These are phyloP conservation scores for Polyporus arcularius DNA, from an alignment of 768 basidiomycete species.

Conservation along the genomic window DNA sequence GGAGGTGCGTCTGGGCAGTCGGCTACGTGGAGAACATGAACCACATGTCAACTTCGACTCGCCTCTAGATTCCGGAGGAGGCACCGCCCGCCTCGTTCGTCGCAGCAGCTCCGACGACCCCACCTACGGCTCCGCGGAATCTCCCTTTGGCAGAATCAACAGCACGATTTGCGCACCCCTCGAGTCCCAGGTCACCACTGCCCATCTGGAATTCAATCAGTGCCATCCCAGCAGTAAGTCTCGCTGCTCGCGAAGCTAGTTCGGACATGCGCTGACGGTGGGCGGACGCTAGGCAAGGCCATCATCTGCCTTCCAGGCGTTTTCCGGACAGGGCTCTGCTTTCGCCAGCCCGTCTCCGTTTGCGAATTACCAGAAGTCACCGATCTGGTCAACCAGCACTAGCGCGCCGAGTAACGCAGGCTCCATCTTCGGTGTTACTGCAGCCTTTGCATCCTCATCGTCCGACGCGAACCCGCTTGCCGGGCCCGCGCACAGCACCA, in stretches of 20 bases:
- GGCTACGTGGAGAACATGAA: too few species aligned
- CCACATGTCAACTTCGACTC: too few species aligned
- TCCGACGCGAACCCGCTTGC: conserved; percentile 19
- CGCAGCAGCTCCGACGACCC: too few species aligned
- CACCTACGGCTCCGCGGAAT: too few species aligned
- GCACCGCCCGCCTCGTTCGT: too few species aligned
- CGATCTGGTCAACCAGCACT: conserved; percentile 13
- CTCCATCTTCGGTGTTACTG: not conserved
- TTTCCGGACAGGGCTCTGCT: conserved; percentile 20
- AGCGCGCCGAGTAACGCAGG: not conserved
- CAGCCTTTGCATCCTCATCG: not conserved
- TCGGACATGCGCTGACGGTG: too few species aligned
- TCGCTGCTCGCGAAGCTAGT: not conserved
- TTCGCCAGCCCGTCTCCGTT: conserved; percentile 11
- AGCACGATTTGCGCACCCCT: not conserved
- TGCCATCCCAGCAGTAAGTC: conserved; percentile 6
- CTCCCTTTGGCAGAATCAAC: not conserved
- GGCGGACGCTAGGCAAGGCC: conserved; percentile 19
- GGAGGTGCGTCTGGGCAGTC: too few species aligned
- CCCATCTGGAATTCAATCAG: not conserved
- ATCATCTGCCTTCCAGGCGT: conserved; percentile 26
- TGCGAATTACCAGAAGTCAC: not conserved
- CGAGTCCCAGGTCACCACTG: not conserved
- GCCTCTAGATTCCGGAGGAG: too few species aligned
- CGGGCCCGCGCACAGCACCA: conserved; percentile 14